A percentile compares a stretch with the other conserved stretches of the same genome.
phyloP scores from a whole-genome alignment of 495 filamentous ascomycete species.

The Neurospora terricola region DNA sequence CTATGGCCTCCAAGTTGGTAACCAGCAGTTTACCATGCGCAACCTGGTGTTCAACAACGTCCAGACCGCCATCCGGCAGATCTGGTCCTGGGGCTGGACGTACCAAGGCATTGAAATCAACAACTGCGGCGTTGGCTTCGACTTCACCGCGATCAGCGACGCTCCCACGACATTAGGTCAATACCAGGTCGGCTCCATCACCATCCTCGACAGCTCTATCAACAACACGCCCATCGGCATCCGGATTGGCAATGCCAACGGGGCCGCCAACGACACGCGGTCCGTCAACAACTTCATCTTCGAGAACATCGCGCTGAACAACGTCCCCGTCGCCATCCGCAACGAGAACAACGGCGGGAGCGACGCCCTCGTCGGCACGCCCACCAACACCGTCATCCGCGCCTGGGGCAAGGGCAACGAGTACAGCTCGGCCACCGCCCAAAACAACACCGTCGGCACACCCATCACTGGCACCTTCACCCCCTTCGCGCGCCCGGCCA shows the following conservation, averaged over 20 bases:
- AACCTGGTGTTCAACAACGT: conserved; percentile 56
- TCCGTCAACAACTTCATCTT: conserved; percentile 42
- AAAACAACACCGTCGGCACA: conserved; percentile 21
- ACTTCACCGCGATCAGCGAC: conserved; percentile 32
- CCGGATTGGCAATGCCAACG: conserved; percentile 31
- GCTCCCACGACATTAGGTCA: neutral
- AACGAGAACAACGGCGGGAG: conserved; percentile 33
- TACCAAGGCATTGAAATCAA: conserved; percentile 59
- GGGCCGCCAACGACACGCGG: conserved; percentile 31
- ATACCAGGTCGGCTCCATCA: conserved; percentile 42
- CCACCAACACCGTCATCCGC: conserved; percentile 38
- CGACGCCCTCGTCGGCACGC: conserved; percentile 47
- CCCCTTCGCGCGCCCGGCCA: conserved; percentile 25
- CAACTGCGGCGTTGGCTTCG: conserved; percentile 55
- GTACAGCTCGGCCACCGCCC: conserved; percentile 25
- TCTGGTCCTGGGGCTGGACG: conserved; percentile 48
- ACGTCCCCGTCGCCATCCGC: conserved; percentile 46
- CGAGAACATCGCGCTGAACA: conserved; percentile 57
- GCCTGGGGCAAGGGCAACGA: conserved; percentile 34
- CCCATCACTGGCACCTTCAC: conserved; percentile 23
- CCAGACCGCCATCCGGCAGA: conserved; percentile 39
- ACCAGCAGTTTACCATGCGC: conserved; percentile 74
- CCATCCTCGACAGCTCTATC: conserved; percentile 70
- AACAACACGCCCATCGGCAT: conserved; percentile 51
- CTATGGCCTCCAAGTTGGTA: conserved; percentile 55